Conservation (phyloP, 352 stramenopile genomes). For the Pseudoperonospora humuli region DNA sequence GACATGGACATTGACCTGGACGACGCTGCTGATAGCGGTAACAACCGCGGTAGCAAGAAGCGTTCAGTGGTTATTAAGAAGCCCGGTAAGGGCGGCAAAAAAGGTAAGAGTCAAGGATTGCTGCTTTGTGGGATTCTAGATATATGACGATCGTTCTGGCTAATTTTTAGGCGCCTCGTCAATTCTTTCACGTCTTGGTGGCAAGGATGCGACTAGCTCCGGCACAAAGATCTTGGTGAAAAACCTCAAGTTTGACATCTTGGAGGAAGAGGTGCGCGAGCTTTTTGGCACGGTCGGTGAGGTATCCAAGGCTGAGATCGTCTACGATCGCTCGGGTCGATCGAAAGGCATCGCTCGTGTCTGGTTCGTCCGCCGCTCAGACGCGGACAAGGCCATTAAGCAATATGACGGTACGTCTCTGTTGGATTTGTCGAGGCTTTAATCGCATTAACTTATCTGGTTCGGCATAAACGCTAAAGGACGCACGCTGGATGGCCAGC, state of each 20-base stretch:
- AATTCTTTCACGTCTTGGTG: conserved; percentile 62
- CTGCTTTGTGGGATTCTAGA: neutral
- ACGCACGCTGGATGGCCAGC: conserved; percentile 61
- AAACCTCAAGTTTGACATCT: conserved; percentile 80
- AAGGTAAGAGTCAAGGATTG: conserved; percentile 28
- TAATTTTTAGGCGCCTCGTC: conserved; percentile 23
- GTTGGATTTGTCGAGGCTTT: neutral
- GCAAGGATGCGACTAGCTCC: conserved; percentile 28
- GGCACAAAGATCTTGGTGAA: conserved; percentile 77
- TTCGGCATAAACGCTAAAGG: conserved; percentile 20
- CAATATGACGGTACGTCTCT: conserved; percentile 58
- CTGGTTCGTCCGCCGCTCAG: conserved; percentile 57
- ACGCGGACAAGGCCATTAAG: conserved; percentile 77
- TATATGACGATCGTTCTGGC: conserved; percentile 3
- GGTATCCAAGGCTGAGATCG: conserved; percentile 71
- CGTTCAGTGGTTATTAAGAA: conserved; percentile 52
- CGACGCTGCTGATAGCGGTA: conserved; percentile 21
- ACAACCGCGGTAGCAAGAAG: conserved; percentile 31
- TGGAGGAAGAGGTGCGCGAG: conserved; percentile 76
- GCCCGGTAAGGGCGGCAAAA: conserved; percentile 40
- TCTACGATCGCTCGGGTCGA: conserved; percentile 75
- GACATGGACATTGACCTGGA: conserved; percentile 63
- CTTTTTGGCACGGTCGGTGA: conserved; percentile 73
- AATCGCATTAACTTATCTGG: neutral
- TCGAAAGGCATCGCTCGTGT: conserved; percentile 75